phyloP scores from a whole-genome alignment of 2,329 filamentous ascomycete genomes.

The Mollisia scopiformis region DNA sequence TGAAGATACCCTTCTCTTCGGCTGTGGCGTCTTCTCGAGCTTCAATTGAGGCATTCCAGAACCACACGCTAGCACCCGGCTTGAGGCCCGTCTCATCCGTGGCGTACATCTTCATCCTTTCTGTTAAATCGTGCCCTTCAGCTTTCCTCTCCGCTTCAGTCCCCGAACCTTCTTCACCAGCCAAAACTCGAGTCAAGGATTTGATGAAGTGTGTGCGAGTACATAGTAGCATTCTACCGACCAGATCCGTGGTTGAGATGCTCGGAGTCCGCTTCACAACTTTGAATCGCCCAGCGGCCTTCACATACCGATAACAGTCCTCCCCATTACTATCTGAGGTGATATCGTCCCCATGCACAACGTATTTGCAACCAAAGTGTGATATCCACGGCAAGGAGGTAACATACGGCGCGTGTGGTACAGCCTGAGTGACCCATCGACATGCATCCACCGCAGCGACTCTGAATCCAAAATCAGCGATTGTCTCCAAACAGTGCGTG shows the following conservation, averaged over 20 bases:
- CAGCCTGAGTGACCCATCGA: slow-evolving; percentile 85
- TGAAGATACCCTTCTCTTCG: slow-evolving; percentile 68
- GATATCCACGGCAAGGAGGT: slow-evolving; percentile 92
- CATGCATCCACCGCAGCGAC: slow-evolving; percentile 91
- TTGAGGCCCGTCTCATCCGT: slow-evolving; percentile 80
- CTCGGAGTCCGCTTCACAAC: slow-evolving; percentile 95
- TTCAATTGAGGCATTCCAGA: slow-evolving; percentile 64
- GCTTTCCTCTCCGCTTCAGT: slow-evolving; percentile 66
- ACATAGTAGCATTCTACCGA: slow-evolving; percentile 95
- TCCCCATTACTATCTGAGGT: slow-evolving; percentile 92
- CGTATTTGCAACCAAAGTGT: slow-evolving; percentile 93
- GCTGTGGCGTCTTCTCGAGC: slow-evolving; percentile 39
- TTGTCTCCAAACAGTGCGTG: slow-evolving; percentile 20
- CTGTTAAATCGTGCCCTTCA: slow-evolving; percentile 69
- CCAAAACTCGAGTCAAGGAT: slow-evolving; percentile 70
- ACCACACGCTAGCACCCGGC: slow-evolving; percentile 84
- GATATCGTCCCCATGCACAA: slow-evolving; percentile 96
- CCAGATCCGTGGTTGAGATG: slow-evolving; percentile 97
- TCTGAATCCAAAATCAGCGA: slow-evolving; percentile 48
- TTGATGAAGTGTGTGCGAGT: slow-evolving; percentile 94
- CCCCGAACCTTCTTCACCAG: slow-evolving; percentile 73
- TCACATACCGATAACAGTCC: slow-evolving; percentile 98
- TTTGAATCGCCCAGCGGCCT: slow-evolving; percentile 90
- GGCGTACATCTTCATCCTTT: slow-evolving; percentile 83
- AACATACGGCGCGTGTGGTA: slow-evolving; percentile 90